These are phyloP conservation scores for Ustilago tritici DNA, from an alignment of 1,284 basidiomycete species.

Conservation along the genomic window DNA sequence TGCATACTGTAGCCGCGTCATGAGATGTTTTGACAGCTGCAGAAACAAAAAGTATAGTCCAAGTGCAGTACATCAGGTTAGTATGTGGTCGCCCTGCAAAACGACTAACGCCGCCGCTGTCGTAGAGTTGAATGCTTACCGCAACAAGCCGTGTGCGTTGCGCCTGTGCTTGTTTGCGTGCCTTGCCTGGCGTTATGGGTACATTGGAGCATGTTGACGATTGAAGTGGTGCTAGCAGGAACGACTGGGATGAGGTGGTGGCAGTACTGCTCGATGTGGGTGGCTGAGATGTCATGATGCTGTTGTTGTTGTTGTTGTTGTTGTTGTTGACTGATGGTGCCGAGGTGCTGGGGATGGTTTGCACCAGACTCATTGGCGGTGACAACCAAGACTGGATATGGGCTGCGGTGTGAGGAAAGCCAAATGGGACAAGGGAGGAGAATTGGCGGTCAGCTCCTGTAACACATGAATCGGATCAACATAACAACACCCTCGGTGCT, in stretches of 20 bases:
- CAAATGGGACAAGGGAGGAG: background rate
- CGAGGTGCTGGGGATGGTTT: slow-evolving; percentile 17
- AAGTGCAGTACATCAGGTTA: background rate
- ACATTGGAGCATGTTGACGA: slow-evolving; percentile 36
- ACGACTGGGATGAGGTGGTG: slow-evolving; percentile 34
- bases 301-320: slow-evolving; percentile 25
- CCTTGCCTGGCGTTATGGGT: slow-evolving; percentile 46
- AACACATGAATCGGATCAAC: background rate
- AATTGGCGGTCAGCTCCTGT: background rate
- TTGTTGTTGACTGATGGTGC: slow-evolving; percentile 8
- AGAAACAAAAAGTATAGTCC: background rate
- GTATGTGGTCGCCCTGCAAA: background rate
- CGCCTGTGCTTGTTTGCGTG: slow-evolving; percentile 49
- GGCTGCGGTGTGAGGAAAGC: background rate
- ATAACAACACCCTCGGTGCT: background rate
- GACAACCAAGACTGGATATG: background rate
- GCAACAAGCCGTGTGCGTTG: slow-evolving; percentile 46
- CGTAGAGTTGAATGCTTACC: slow-evolving; percentile 25
- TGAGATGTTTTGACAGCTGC: slow-evolving; percentile 59
- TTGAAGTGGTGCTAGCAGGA: slow-evolving; percentile 39
- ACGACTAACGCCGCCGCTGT: background rate
- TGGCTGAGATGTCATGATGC: slow-evolving; percentile 44
- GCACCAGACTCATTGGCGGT: slow-evolving; percentile 21
- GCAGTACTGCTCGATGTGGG: slow-evolving; percentile 18
- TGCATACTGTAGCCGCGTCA: slow-evolving; percentile 63